phyloP scores from a whole-genome alignment of 2,329 filamentous ascomycete species.

The Emergomyces pasteurianus region DNA sequence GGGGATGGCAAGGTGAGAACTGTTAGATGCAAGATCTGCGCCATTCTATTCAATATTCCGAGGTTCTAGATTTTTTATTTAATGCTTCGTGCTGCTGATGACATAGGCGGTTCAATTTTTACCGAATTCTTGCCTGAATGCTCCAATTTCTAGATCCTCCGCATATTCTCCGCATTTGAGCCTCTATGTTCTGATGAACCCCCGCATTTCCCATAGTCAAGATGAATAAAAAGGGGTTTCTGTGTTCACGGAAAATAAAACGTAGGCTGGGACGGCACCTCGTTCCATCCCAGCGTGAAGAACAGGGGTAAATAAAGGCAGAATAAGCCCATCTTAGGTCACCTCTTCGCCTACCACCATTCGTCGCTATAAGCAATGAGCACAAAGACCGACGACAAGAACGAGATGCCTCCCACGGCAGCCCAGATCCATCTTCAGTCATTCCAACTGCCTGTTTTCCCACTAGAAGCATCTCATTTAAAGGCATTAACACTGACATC shows the following conservation, averaged over 20 bases:
- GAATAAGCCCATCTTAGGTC: neutral
- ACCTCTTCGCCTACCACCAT: no score
- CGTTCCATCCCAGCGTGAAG: neutral
- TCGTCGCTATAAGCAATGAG: neutral
- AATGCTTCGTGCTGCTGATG: neutral
- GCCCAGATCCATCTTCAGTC: constrained; percentile 36
- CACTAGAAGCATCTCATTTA: constrained; percentile 31
- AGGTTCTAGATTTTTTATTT: neutral
- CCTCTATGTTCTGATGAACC: neutral
- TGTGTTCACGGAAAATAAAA: no score
- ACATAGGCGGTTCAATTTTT: neutral
- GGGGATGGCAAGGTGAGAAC: neutral
- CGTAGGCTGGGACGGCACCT: neutral
- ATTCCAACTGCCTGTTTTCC: constrained; percentile 37
- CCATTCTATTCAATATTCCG: neutral
- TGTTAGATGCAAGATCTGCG: neutral
- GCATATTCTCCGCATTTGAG: neutral
- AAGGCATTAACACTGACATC: constrained; percentile 37
- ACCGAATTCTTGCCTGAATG: neutral
- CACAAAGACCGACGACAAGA: neutral
- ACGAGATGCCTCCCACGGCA: constrained; percentile 21
- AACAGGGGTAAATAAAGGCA: neutral
- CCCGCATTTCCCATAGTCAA: neutral
- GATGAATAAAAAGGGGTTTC: neutral
- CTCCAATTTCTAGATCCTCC: neutral